Percentiles rank a stretch among this genome's conserved stretches.
Conservation (phyloP, 148 eudicot genomes). For the Chenopodium quinoa region DNA sequence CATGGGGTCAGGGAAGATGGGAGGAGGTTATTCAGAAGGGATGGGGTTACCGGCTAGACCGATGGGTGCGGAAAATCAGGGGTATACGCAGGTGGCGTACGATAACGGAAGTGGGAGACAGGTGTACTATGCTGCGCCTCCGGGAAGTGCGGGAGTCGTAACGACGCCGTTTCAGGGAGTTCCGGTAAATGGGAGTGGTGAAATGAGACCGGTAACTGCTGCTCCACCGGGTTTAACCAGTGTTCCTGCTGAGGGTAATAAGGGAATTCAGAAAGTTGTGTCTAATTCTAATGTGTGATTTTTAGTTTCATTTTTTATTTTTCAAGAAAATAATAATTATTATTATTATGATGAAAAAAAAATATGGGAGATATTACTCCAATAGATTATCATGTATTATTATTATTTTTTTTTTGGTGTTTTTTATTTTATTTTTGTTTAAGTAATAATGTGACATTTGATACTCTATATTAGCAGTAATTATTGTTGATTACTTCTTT, state of each 20-base stretch:
- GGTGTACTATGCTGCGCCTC: slow-evolving; percentile 49
- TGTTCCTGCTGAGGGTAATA: slow-evolving; percentile 22
- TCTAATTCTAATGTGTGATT: slow-evolving; percentile 32
- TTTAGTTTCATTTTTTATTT: background rate
- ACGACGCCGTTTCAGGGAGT: slow-evolving; percentile 44
- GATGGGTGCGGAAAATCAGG: slow-evolving; percentile 33
- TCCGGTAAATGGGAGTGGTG: slow-evolving; percentile 26
- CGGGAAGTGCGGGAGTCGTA: slow-evolving; percentile 43
- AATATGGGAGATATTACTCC: background rate
- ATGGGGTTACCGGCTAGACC: slow-evolving; percentile 38
- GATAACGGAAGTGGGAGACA: slow-evolving; percentile 68
- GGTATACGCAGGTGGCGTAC: slow-evolving; percentile 54
- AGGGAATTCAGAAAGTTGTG: slow-evolving; percentile 30
- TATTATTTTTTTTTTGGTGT: background rate
- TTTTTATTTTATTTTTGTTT: background rate
- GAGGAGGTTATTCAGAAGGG: slow-evolving; percentile 38
- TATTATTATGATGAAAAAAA: background rate
- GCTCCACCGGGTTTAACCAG: background rate
- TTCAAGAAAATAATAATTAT: background rate
- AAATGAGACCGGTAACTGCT: slow-evolving; percentile 8
- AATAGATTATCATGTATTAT: slow-evolving; percentile 1
- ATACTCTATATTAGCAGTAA: background rate
- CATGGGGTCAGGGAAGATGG: slow-evolving; percentile 28
- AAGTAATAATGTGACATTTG: slow-evolving; percentile 1
- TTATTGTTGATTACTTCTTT: slow-evolving; percentile 1